Conservation (phyloP, 179 eudicot genomes). For the Beta corolliflora region DNA sequence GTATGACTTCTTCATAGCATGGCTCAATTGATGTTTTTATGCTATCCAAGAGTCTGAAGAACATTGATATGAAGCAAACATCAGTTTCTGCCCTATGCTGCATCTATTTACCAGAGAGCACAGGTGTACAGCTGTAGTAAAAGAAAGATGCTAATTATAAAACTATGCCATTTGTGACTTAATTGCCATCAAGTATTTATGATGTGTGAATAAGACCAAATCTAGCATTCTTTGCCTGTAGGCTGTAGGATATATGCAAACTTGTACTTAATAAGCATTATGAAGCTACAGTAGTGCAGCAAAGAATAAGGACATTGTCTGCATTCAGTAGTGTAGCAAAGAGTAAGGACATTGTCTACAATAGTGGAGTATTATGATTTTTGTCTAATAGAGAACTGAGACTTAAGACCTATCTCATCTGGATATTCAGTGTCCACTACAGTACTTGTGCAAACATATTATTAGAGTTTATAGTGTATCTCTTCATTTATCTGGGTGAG, state of each 20-base stretch:
- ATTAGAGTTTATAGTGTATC: background rate
- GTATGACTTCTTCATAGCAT: conserved; percentile 42
- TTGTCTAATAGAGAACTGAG: background rate
- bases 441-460: background rate
- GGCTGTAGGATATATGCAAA: conserved; percentile 2
- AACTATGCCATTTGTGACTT: background rate
- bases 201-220: conserved; percentile 7
- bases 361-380: background rate
- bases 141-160: background rate
- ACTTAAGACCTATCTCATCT: background rate
- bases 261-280: background rate
- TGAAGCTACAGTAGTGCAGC: background rate
- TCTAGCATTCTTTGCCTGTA: background rate
- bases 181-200: background rate
- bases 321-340: too few species aligned
- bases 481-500: background rate
- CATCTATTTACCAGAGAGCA: background rate
- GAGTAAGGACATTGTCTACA: too few species aligned
- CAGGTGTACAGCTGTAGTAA: conserved; percentile 1
- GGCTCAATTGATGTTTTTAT: background rate
- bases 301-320: background rate
- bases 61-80: background rate
- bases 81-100: background rate
- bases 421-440: background rate
- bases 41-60: background rate